A percentile compares a stretch with the other conserved stretches of the same genome.
These are phyloP conservation scores for Thinopyrum elongatum DNA, from an alignment of 176 grass and related monocot species.

Conservation along the genomic window DNA sequence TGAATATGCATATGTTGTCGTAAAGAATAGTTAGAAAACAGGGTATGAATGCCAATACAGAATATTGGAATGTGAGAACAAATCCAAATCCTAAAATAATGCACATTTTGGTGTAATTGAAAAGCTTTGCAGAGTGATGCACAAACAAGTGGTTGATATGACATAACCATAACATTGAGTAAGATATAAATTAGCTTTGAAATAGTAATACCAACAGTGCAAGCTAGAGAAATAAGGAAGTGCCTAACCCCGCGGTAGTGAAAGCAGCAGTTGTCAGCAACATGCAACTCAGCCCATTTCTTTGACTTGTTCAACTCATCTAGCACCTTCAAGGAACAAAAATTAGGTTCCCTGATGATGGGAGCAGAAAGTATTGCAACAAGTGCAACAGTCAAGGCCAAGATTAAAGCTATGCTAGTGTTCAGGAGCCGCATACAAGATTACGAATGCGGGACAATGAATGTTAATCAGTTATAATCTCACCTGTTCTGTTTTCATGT, in stretches of 20 bases:
- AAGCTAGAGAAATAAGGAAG: background rate
- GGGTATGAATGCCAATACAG: background rate
- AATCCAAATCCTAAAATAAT: background rate
- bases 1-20: background rate
- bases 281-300: conserved; percentile 77
- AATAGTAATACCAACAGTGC: background rate
- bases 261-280: conserved; percentile 92
- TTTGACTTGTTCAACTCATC: conserved; percentile 68
- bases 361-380: background rate
- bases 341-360: background rate
- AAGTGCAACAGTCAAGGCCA: background rate
- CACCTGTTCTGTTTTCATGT: conserved; percentile 74
- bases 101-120: background rate
- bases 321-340: conserved; percentile 52
- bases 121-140: too few relatives aligned
- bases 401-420: background rate
- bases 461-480: background rate
- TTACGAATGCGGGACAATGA: background rate
- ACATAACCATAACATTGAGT: background rate
- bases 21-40: background rate
- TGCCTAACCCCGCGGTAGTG: conserved; percentile 69
- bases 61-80: background rate
- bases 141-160: too few relatives aligned
- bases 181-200: background rate
- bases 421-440: background rate